phyloP scores from a whole-genome alignment of 176 grass and related monocot species.

The Aegilops tauschii region DNA sequence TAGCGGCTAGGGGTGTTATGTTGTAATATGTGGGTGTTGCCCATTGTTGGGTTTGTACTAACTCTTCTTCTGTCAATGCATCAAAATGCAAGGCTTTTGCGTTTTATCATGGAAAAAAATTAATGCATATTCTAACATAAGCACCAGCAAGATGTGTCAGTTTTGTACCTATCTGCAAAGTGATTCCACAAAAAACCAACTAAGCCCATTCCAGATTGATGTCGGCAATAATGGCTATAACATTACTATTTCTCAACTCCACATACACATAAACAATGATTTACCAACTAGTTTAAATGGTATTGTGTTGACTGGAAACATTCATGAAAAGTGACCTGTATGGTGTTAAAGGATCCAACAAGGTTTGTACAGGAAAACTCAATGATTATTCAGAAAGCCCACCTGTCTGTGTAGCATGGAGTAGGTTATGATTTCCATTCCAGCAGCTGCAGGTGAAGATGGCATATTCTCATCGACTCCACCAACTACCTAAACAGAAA shows the following conservation, averaged over 20 bases:
- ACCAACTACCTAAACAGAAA: slow-evolving; percentile 63
- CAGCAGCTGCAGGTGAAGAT: slow-evolving; percentile 37
- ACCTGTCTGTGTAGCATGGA: slow-evolving; percentile 56
- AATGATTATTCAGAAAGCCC: slow-evolving; percentile 18
- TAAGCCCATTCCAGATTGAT: slow-evolving; percentile 8
- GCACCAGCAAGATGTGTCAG: background rate
- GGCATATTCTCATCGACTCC: slow-evolving; percentile 68
- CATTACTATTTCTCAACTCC: background rate
- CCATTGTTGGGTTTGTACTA: too few species aligned
- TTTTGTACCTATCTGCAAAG: background rate
- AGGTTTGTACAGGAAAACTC: background rate
- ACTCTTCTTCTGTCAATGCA: too few species aligned
- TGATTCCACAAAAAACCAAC: background rate
- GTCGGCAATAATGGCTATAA: background rate
- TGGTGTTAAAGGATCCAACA: background rate
- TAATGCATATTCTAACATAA: slow-evolving; percentile 13
- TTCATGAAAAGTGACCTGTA: background rate
- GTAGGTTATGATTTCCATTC: slow-evolving; percentile 67
- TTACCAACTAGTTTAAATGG: slow-evolving; percentile 25
- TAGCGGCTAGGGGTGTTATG: too few species aligned
- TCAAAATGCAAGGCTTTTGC: too few species aligned
- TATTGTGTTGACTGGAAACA: background rate
- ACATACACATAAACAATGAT: background rate
- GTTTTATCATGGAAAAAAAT: too few species aligned
- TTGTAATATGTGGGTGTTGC: too few species aligned